Evolutionary conservation across 768 basidiomycete species (phyloP).

Genomic region (Tulasnella sp.): DNA sequence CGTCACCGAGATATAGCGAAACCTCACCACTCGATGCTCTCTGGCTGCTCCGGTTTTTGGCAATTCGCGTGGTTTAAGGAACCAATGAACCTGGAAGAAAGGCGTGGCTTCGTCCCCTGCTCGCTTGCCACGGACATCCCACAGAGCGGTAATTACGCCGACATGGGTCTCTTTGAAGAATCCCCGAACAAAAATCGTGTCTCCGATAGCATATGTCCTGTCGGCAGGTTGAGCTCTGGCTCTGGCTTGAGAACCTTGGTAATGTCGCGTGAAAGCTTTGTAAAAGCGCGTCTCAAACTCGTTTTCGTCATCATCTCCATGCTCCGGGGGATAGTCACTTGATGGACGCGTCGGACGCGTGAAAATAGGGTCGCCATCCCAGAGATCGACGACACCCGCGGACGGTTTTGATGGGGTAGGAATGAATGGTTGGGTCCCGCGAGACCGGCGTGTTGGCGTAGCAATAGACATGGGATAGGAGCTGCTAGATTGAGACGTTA

Average conservation of each 20-base stretch:
- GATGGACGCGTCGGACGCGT: slow-evolving; percentile 8
- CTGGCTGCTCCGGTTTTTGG: slow-evolving; percentile 47
- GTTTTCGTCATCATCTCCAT: slow-evolving; percentile 5
- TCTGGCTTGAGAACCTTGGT: neutral
- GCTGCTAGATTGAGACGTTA: neutral
- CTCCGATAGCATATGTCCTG: slow-evolving; percentile 41
- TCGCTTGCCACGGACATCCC: slow-evolving; percentile 36
- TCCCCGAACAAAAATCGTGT: slow-evolving; percentile 51
- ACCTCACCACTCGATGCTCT: slow-evolving; percentile 44
- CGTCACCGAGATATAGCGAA: neutral
- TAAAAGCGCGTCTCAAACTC: slow-evolving; percentile 8
- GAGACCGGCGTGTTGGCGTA: slow-evolving; percentile 8
- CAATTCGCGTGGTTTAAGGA: slow-evolving; percentile 52
- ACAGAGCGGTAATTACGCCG: slow-evolving; percentile 59
- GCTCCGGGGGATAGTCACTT: neutral
- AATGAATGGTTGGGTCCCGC: neutral
- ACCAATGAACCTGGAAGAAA: slow-evolving; percentile 51
- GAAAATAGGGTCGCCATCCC: slow-evolving; percentile 10
- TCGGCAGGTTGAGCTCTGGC: slow-evolving; percentile 19
- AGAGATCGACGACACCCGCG: neutral
- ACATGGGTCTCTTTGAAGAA: slow-evolving; percentile 39
- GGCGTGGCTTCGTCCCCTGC: slow-evolving; percentile 24
- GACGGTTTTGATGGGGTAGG: slow-evolving; percentile 7
- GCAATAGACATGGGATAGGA: neutral
- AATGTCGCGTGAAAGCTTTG: neutral